These are phyloP conservation scores for Tulasnella sp. DNA, from an alignment of 768 basidiomycete species.

Conservation along the genomic window DNA sequence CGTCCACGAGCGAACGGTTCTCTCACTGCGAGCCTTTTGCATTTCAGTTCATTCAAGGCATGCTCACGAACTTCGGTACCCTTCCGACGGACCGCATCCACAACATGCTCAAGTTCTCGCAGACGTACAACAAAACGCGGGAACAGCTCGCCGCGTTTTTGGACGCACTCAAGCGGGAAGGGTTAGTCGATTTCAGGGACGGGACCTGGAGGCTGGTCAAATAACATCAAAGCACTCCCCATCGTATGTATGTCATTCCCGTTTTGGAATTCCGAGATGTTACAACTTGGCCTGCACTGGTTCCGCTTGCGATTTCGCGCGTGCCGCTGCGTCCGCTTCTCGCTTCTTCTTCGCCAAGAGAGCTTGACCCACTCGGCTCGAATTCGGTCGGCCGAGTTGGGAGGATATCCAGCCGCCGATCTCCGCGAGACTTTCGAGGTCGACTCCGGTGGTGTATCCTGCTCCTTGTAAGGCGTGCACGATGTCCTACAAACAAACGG, in stretches of 20 bases:
- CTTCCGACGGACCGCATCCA: conserved; percentile 78
- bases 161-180: conserved; percentile 70
- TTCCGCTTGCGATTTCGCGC: not conserved
- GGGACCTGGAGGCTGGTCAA: conserved; percentile 51
- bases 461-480: conserved; percentile 69
- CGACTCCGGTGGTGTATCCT: conserved; percentile 42
- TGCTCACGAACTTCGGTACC: conserved; percentile 76
- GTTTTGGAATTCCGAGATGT: not conserved
- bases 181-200: conserved; percentile 55
- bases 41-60: conserved; percentile 72
- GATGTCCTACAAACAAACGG: conserved; percentile 38
- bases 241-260: not conserved
- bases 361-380: conserved; percentile 68
- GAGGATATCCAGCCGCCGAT: conserved; percentile 78
- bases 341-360: conserved; percentile 40
- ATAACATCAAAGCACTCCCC: not conserved
- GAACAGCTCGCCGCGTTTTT: conserved; percentile 73
- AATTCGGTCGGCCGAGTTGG: conserved; percentile 51
- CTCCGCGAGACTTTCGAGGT: conserved; percentile 58
- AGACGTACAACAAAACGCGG: conserved; percentile 64
- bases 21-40: conserved; percentile 2
- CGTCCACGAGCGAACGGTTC: not conserved
- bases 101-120: conserved; percentile 73
- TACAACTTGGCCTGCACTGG: not conserved
- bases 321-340: conserved; percentile 20